Base-by-base conservation (phyloP, 495 filamentous ascomycete genomes). In the Cryomyces antarcticus region DNA sequence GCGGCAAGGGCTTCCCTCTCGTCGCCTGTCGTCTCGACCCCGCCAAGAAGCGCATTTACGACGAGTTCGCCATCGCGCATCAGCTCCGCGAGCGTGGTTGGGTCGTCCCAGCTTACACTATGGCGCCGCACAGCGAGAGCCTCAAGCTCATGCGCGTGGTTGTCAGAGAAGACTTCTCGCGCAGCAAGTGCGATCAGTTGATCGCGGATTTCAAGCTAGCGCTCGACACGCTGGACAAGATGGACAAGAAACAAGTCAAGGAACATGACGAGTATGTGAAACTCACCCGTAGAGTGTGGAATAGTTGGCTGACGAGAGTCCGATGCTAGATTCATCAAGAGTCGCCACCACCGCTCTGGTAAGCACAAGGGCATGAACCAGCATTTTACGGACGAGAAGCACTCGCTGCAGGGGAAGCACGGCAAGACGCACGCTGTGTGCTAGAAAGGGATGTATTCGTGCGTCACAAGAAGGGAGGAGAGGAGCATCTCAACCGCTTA, bases 81-180 rank as follows among this genome's bases (percentile, higher is more conserved):
- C 75, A 79, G 54, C 72, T 94, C 33, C 78, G 85, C 31, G 71
- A 77, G 39, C 70, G 84, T 12, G 82, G 83, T 35, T 94, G 86
- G 86, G 74, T 93, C 29, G 79, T 94, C 0, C 86, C 86, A 0
- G 86, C 86, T 0, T 94, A 94, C 59, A 94, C 84, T 29, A 93
- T 94, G 86, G 85, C 86, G 9, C 86, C 86, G 10, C 65, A 89
- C 50, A 78, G 77, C 39, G 62, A 81, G 39, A 62, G 71, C 46
- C 61, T 93, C 47, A 82, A 88, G 70, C 69, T 93, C 67, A 78
- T 93, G 68, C 75, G 86, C 29, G 71, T 93, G 7, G 86, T 94
- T 3, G 76, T 94, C 13, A 72, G 86, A 37, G 86, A 92, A 61
- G 86, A 93, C 58, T 93, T 94, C 54, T 77, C 70, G 36, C 73